Percentiles rank a stretch among this genome's conserved stretches.
Evolutionary conservation across 106 monocot species (phyloP).

Genomic region (Posidonia australis): DNA sequence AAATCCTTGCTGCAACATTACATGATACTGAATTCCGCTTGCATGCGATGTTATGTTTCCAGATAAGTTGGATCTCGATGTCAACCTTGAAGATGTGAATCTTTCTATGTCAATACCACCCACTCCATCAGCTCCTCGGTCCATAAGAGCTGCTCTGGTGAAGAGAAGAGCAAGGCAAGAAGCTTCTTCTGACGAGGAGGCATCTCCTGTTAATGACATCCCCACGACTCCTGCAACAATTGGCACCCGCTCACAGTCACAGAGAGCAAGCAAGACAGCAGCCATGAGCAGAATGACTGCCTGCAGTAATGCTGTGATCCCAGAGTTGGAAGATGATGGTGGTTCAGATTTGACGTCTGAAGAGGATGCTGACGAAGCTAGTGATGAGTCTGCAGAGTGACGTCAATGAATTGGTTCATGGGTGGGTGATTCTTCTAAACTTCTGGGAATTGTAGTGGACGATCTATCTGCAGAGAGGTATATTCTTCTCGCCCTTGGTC

Average conservation of each 20-base stretch:
- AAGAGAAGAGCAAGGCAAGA: slow-evolving; percentile 34
- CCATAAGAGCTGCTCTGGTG: slow-evolving; percentile 32
- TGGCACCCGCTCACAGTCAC: slow-evolving; percentile 38
- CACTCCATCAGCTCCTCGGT: slow-evolving; percentile 34
- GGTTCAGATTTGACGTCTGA: slow-evolving; percentile 50
- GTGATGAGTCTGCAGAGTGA: slow-evolving; percentile 1
- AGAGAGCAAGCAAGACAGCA: slow-evolving; percentile 75
- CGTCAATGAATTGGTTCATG: no score
- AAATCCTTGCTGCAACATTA: background rate
- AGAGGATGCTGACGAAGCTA: slow-evolving; percentile 31
- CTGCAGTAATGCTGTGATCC: slow-evolving; percentile 1
- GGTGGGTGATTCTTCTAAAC: no score
- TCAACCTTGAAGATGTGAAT: slow-evolving; percentile 19
- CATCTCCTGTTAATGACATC: background rate
- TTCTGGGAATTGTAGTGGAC: no score
- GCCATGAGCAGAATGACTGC: slow-evolving; percentile 67
- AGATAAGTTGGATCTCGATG: slow-evolving; percentile 41
- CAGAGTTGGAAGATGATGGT: slow-evolving; percentile 23
- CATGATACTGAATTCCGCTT: slow-evolving; percentile 1
- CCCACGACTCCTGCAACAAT: slow-evolving; percentile 6
- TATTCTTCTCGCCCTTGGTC: no score
- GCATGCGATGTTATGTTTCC: background rate
- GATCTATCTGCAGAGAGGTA: no score
- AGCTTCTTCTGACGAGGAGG: slow-evolving; percentile 15
- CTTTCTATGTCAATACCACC: slow-evolving; percentile 19